Base-by-base conservation (phyloP, 1,284 basidiomycete species). In the Singerocomus inundabilis region DNA sequence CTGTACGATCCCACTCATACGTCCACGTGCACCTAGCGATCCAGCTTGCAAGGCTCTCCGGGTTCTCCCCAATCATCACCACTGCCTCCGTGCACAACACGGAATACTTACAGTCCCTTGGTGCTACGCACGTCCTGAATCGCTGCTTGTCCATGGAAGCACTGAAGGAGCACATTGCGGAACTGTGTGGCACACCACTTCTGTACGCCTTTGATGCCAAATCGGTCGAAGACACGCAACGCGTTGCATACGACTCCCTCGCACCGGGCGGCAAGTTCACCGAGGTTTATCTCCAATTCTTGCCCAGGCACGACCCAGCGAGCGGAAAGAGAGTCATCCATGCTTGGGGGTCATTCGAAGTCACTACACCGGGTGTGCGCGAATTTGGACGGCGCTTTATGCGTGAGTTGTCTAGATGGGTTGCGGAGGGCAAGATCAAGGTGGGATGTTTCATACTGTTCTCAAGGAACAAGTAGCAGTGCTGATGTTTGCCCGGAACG, bases 351-450 rank as follows among this genome's bases (percentile, higher is more conserved):
- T 36, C 11, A 6, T 44, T 55, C 4, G 31, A 48, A 24, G 16
- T 35, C 11, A 40, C 21, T 3, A 35, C 32, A 2, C 53, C 40
- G 15, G n/a, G 42, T 1, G 37, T 53, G 15, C 35, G 30, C 12
- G 47, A 48, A 30, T 36, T 58, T 46, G 48, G 53, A 11, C 39
- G 24, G 24, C 34, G 45, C 16, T 54, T 50, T 26, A 48, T 44
- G 45, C 28, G 34, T 7, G 37, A 45, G 34, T 38, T 59, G 25
- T 40, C 48, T 2, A n/a, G 35, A n/a, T 46, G 42, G 48, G 29
- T 60, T 4, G 44, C 50, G 0, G 55, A 54, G 24, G 51, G 40
- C 18, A 45, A 33, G 15, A 44, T 57, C 29, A 51, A 52, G 46
- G 38, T 49, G 16, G 8, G 3, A 28, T 11, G 24, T 10, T 1